Evolutionary conservation across 345 rosid species (phyloP).

Genomic region (Erodium maritimum): DNA sequence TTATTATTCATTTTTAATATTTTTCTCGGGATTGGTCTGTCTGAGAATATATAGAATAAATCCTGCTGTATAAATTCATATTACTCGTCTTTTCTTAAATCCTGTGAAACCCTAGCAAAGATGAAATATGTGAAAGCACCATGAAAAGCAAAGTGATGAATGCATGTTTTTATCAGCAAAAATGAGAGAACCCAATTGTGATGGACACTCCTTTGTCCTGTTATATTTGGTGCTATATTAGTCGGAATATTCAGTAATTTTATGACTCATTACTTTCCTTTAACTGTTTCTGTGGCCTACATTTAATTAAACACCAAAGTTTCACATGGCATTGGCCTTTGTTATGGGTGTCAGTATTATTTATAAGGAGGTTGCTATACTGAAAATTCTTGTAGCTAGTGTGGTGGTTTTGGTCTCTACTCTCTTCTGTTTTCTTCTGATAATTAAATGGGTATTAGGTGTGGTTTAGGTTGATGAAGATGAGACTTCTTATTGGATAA

Average conservation of each 20-base stretch:
- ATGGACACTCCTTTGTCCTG: slow-evolving; percentile 27
- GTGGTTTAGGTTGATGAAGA: slow-evolving; percentile 23
- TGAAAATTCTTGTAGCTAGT: background rate
- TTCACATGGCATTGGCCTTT: slow-evolving; percentile 20
- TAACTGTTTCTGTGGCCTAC: slow-evolving; percentile 2
- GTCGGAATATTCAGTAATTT: background rate
- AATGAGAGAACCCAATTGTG: slow-evolving; percentile 12
- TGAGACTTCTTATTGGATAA: background rate
- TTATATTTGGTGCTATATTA: slow-evolving; percentile 12
- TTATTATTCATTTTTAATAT: background rate
- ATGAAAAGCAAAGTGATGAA: slow-evolving; percentile 11
- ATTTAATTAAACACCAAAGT: slow-evolving; percentile 11
- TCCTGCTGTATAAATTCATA: no score
- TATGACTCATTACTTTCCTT: background rate
- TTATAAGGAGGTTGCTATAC: background rate
- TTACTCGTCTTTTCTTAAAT: slow-evolving; percentile 10
- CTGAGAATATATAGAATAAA: background rate
- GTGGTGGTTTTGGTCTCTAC: slow-evolving; percentile 16
- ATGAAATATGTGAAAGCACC: slow-evolving; percentile 8
- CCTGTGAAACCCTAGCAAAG: slow-evolving; percentile 23
- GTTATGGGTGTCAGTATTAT: background rate
- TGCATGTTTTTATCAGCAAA: background rate
- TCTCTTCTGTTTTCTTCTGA: slow-evolving; percentile 30
- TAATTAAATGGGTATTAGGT: slow-evolving; percentile 43
- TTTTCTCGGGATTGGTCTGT: background rate